These are phyloP conservation scores for Microcyclospora tardicrescens DNA, from an alignment of 2,329 filamentous ascomycete species.

Conservation along the genomic window DNA sequence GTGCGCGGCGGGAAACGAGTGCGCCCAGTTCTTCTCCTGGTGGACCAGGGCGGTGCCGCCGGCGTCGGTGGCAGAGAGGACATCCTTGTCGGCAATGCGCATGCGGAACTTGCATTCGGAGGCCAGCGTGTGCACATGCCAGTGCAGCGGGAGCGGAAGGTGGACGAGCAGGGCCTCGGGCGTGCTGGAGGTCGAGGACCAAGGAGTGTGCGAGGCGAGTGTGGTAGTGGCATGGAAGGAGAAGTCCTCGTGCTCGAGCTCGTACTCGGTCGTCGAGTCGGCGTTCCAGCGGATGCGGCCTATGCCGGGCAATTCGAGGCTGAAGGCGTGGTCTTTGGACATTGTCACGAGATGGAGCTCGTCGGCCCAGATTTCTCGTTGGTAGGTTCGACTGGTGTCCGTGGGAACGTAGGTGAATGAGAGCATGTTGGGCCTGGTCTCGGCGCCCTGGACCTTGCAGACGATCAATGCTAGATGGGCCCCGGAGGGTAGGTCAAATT, in stretches of 20 bases:
- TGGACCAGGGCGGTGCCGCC: slow-evolving; percentile 29
- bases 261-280: slow-evolving; percentile 27
- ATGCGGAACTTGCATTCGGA: slow-evolving; percentile 30
- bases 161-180: slow-evolving; percentile 35
- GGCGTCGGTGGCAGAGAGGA: slow-evolving; percentile 13
- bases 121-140: slow-evolving; percentile 37
- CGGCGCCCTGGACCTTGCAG: slow-evolving; percentile 33
- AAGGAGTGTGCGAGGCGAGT: slow-evolving; percentile 22
- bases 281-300: slow-evolving; percentile 26
- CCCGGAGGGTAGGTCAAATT: slow-evolving; percentile 35
- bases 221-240: slow-evolving; percentile 28
- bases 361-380: slow-evolving; percentile 32
- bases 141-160: slow-evolving; percentile 37
- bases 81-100: slow-evolving; percentile 20
- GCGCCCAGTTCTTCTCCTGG: slow-evolving; percentile 41
- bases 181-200: slow-evolving; percentile 25
- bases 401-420: slow-evolving; percentile 38
- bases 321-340: slow-evolving; percentile 24
- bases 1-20: slow-evolving; percentile 32
- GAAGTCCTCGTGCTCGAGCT: slow-evolving; percentile 23
- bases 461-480: slow-evolving; percentile 35
- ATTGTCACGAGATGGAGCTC: slow-evolving; percentile 24
- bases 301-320: slow-evolving; percentile 27
- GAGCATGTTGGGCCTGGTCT: slow-evolving; percentile 29
- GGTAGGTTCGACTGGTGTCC: slow-evolving; percentile 23